phyloP scores from a whole-genome alignment of 331 rosid genomes.

The Stylosanthes scabra region DNA sequence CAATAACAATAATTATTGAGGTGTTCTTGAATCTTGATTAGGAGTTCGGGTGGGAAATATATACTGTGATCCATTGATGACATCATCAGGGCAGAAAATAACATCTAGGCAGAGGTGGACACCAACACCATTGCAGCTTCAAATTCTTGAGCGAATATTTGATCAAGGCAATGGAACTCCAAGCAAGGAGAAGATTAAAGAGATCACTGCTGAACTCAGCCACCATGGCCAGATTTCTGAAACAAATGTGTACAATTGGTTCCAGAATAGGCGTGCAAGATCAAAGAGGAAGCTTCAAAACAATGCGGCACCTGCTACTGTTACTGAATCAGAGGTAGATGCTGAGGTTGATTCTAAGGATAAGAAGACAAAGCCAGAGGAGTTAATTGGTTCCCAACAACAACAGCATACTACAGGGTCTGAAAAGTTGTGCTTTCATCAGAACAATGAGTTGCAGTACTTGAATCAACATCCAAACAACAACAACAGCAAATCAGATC shows the following conservation, averaged over 20 bases:
- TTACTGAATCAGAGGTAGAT: slow-evolving; percentile 81
- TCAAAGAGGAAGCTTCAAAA: slow-evolving; percentile 93
- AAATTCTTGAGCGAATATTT: slow-evolving; percentile 88
- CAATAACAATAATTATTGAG: no score
- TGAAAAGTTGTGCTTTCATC: slow-evolving; percentile 81
- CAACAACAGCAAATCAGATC: slow-evolving; percentile 45
- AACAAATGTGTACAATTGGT: slow-evolving; percentile 96
- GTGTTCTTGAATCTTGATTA: slow-evolving; percentile 20
- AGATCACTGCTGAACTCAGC: slow-evolving; percentile 81
- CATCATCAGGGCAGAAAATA: slow-evolving; percentile 86
- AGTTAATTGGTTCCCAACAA: slow-evolving; percentile 59
- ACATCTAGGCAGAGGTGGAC: slow-evolving; percentile 98
- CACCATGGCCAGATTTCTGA: slow-evolving; percentile 97
- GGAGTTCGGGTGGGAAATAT: slow-evolving; percentile 86
- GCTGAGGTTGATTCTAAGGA: slow-evolving; percentile 92
- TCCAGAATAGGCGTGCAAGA: slow-evolving; percentile 97
- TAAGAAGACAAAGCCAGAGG: slow-evolving; percentile 77
- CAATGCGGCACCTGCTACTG: slow-evolving; percentile 53
- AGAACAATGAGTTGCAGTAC: slow-evolving; percentile 68
- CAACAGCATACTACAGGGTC: slow-evolving; percentile 45
- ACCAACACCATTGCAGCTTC: slow-evolving; percentile 89
- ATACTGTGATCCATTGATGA: slow-evolving; percentile 86
- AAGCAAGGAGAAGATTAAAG: slow-evolving; percentile 94
- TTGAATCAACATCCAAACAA: slow-evolving; percentile 55
- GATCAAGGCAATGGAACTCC: slow-evolving; percentile 98